Evolutionary conservation across 192 early-diverging fungal species (phyloP), one percentile per base, ranked within the genome.

Genomic region (Geranomyces variabilis): DNA sequence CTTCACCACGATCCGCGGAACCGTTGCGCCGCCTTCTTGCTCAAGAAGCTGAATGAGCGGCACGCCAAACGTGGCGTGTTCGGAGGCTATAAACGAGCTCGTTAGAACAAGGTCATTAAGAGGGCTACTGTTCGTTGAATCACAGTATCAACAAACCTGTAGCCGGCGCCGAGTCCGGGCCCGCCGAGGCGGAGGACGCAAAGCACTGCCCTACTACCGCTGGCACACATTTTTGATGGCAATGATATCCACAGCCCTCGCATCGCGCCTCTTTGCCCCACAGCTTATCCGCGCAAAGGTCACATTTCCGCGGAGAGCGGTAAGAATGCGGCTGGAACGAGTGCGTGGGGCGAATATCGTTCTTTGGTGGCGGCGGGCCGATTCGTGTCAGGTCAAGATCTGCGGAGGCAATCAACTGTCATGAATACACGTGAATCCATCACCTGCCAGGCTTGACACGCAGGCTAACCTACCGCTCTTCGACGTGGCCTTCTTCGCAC

Each of bases 191-290:
- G 4, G 49, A 57, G 1, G 43, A 34, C 45, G 67, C 51, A 8
- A 59, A 45, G 58, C 76, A 79, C 19, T 63, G 22, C 17, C 59
- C 65, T 24, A 53, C 24, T 8, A 72, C 49, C 19, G 36, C 59
- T 12, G 72, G 41, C n/a, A 55, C 65, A 60, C 78, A 81, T 49
- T 81, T 81, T 24, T 51, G 56, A 61, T 81, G 80, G 53, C 72
- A 74, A 31, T 81, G 80, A 60, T 48, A 80, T 28, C 80, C 73
- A 41, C 80, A 79, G 17, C 34, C 60, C 4, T 75, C 70, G 65
- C 80, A 81, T 9, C 74, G 67, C 21, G 74, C 17, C 33, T 81
- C 80, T 55, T 80, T 80, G 19, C 80, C 80, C 80, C 80, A 81
- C 8, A 81, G 68, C 41, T 77, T 76, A 5, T 80, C 78, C 31